Base-by-base conservation (phyloP, 352 stramenopile genomes). In the Pythium scleroteichum region DNA sequence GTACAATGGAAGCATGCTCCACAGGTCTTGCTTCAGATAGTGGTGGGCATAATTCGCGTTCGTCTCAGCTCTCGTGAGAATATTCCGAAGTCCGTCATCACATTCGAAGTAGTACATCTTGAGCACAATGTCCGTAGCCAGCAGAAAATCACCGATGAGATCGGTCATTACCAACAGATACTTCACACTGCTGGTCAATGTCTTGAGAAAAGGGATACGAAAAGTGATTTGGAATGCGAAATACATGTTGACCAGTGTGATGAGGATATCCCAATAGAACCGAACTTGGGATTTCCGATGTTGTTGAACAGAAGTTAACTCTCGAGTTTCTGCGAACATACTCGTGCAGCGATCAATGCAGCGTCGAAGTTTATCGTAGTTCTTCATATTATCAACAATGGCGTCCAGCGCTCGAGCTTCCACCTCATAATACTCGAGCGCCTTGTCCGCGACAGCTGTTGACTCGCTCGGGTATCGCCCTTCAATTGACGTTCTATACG, bases 91-190 rank as follows among this genome's bases (percentile, higher is more conserved):
- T 0, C 81, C 79, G 0, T 62, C 55, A 19, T 93, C 75, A 24
- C 81, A 90, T 49, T 89, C 81, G 13, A 93, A 91, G 60, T 88
- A 90, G 42, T 87, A 89, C 3, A 91, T 64, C 40, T 90, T 87
- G 7, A 91, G 69, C 26, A 87, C 80, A 26, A 93, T 76, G 49
- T 93, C 83, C 1, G 61, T 32, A 2, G 62, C 39, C 3, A 89
- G 64, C 0, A 88, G 29, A 4, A 54, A 40, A 27, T 92, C 82
- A 0, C 72, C 71, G 16, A 75, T 27, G 6, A 77, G 65, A 42
- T 92, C 79, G 1, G 78, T 47, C 2, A 71, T 46, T 16, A 83
- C 39, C 0, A 88, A 54, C 10, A 66, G 17, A 2, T 73, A 33
- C 2, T 66, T 51, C 20, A 53, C 38, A 8, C 47, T 50, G 6